Conservation (phyloP, 2,329 filamentous ascomycete species). For the Botrytis sinoallii region DNA sequence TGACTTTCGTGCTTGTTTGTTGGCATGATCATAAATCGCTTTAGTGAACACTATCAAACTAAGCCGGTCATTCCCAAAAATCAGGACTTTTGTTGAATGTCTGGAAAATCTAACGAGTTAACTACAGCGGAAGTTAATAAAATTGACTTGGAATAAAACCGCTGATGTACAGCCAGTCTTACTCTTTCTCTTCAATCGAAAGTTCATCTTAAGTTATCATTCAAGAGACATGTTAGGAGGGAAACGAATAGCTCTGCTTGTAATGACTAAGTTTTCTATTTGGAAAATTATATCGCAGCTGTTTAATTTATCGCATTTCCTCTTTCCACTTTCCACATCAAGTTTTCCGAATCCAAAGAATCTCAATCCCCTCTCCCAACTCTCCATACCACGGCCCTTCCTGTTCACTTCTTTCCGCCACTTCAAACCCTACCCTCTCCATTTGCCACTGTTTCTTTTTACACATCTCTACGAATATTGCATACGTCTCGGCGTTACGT, state of each 20-base stretch:
- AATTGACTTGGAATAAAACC: background rate
- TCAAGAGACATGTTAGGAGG: background rate
- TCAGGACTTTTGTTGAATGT: background rate
- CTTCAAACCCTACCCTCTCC: slow-evolving; percentile 43
- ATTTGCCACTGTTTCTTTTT: slow-evolving; percentile 41
- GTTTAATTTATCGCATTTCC: background rate
- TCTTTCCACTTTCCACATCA: background rate
- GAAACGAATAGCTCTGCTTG: background rate
- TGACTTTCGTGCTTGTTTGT: background rate
- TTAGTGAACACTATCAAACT: background rate
- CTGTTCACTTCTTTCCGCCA: slow-evolving; percentile 45
- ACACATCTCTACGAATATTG: slow-evolving; percentile 60
- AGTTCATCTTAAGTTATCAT: background rate
- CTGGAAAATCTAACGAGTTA: background rate
- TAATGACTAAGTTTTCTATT: background rate
- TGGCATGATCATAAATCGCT: background rate
- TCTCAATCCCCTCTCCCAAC: slow-evolving; percentile 11
- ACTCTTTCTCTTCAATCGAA: background rate
- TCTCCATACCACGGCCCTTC: slow-evolving; percentile 60
- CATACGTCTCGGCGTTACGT: slow-evolving; percentile 67
- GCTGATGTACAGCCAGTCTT: background rate
- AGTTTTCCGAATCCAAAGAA: slow-evolving; percentile 10
- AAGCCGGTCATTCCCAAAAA: background rate
- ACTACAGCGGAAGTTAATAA: background rate
- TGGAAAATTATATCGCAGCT: background rate